Evolutionary conservation across 148 eudicot species (phyloP).

Genomic region (Persicaria maculosa): DNA sequence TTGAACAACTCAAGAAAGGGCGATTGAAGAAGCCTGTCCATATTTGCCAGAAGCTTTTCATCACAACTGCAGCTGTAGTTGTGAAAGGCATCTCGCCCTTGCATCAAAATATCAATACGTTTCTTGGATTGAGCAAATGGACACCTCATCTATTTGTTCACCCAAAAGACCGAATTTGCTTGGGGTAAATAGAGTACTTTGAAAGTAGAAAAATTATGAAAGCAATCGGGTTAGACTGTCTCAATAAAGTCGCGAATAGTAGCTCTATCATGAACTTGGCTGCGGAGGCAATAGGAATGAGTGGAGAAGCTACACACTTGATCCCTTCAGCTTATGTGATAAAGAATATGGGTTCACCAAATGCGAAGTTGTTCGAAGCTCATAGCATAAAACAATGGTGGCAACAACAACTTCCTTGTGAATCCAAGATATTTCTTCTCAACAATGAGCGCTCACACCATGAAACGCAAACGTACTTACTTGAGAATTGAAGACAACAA

Average conservation of each 20-base stretch:
- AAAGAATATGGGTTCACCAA: conserved; percentile 20
- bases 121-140: background rate
- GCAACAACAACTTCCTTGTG: conserved; percentile 21
- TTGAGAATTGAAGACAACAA: too few species aligned
- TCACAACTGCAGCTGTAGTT: too few species aligned
- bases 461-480: too few species aligned
- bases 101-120: background rate
- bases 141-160: conserved; percentile 23
- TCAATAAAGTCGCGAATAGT: conserved; percentile 20
- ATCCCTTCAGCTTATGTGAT: conserved; percentile 26
- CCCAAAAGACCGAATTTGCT: conserved; percentile 23
- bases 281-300: conserved; percentile 21
- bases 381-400: conserved; percentile 43
- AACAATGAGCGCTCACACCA: too few species aligned
- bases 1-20: background rate
- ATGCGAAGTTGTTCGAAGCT: conserved; percentile 11
- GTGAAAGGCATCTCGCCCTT: background rate
- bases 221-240: conserved; percentile 13
- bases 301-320: conserved; percentile 29
- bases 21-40: background rate
- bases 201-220: conserved; percentile 28
- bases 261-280: conserved; percentile 14
- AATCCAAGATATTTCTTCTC: too few species aligned
- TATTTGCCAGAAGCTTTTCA: background rate
- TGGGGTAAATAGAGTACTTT: conserved; percentile 34